Conservation (phyloP, 2,329 filamentous ascomycete species). For the Sporothrix dimorphospora region DNA sequence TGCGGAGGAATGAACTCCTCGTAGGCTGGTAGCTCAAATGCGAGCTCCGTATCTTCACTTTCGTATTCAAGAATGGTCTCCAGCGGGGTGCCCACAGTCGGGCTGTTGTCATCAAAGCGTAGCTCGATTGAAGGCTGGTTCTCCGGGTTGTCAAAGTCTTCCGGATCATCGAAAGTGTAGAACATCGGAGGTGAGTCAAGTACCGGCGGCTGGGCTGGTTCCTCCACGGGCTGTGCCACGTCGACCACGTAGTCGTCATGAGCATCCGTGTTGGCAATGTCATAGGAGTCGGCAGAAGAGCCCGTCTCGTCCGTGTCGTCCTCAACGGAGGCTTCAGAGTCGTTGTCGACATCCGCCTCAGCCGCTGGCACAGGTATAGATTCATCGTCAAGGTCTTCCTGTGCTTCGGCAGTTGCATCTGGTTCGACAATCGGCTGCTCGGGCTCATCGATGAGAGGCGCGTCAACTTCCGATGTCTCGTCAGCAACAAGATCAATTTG, state of each 20-base stretch:
- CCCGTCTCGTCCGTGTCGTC: background rate
- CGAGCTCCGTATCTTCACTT: conserved; percentile 11
- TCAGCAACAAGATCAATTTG: background rate
- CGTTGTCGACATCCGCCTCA: background rate
- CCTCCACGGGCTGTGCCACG: background rate
- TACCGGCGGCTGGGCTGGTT: background rate
- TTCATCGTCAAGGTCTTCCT: background rate
- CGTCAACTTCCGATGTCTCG: background rate
- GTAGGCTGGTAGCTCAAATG: conserved; percentile 21
- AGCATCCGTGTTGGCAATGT: background rate
- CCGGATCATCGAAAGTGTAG: background rate
- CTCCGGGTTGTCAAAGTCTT: background rate
- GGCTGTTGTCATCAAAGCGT: background rate
- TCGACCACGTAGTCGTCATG: background rate
- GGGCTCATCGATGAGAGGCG: background rate
- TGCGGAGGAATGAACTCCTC: conserved; percentile 3
- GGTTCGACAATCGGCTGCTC: background rate
- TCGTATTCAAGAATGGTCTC: conserved; percentile 17
- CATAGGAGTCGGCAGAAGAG: background rate
- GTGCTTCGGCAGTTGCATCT: background rate
- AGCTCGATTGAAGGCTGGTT: background rate
- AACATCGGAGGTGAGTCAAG: conserved; percentile 8
- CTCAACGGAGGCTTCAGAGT: background rate
- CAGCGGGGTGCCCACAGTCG: background rate
- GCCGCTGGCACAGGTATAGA: no score